A percentile compares a stretch with the other conserved stretches of the same genome.
These are phyloP conservation scores for Suhomyces wounanorum DNA, from an alignment of 1,139 yeast genomes.

Conservation along the genomic window DNA sequence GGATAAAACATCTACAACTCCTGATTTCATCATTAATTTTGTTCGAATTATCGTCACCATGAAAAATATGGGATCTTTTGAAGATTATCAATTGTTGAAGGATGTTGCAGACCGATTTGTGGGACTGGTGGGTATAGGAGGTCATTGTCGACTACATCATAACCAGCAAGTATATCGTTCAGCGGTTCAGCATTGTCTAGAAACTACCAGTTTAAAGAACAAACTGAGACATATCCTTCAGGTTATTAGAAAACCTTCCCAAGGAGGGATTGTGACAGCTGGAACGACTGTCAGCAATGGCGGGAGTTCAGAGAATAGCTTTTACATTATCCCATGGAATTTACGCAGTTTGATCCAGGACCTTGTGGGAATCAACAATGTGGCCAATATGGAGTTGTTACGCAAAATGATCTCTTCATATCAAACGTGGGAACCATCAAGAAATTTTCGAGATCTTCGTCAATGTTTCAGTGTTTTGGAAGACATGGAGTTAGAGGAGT, in stretches of 20 bases:
- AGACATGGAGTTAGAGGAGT: conserved; percentile 36
- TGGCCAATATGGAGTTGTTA: conserved; percentile 33
- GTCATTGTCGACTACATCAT: conserved; percentile 32
- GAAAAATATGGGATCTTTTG: conserved; percentile 38
- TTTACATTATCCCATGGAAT: conserved; percentile 43
- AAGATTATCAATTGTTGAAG: conserved; percentile 34
- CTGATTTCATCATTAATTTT: conserved; percentile 33
- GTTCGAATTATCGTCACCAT: conserved; percentile 37
- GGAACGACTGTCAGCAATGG: background rate
- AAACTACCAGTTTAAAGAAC: conserved; percentile 35
- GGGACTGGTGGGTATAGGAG: conserved; percentile 28
- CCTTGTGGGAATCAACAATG: conserved; percentile 38
- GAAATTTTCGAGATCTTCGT: conserved; percentile 43
- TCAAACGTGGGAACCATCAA: conserved; percentile 42
- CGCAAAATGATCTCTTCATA: conserved; percentile 35
- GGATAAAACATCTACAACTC: conserved; percentile 28
- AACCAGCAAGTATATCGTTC: conserved; percentile 30
- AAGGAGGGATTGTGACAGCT: background rate
- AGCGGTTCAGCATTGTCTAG: conserved; percentile 38
- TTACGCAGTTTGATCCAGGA: conserved; percentile 41
- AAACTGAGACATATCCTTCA: conserved; percentile 7
- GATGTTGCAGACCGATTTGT: conserved; percentile 36
- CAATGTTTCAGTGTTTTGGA: conserved; percentile 41
- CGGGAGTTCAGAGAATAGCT: conserved; percentile 9
- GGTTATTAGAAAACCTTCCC: conserved; percentile 1